phyloP scores from a whole-genome alignment of 75 land plant genomes.

The Cryptomeria japonica region DNA sequence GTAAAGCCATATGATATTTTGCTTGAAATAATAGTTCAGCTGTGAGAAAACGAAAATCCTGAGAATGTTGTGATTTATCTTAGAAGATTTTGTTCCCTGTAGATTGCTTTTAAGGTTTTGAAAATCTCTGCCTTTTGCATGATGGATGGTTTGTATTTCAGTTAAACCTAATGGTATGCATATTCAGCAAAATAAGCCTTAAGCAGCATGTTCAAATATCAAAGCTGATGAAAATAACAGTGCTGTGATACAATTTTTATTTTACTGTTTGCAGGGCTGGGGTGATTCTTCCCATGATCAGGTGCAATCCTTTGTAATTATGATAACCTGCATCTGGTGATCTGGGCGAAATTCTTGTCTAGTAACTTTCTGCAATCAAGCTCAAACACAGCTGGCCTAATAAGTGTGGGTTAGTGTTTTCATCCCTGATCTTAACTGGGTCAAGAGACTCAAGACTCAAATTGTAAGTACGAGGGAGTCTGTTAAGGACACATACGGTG shows the following conservation, averaged over 20 bases:
- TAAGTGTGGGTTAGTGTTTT: neutral
- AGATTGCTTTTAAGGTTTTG: neutral
- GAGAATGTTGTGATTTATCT: too few relatives aligned
- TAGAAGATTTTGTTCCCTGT: too few relatives aligned
- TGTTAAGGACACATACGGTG: neutral
- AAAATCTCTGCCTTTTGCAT: neutral
- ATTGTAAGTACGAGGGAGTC: neutral
- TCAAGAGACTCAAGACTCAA: neutral
- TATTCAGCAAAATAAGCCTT: neutral
- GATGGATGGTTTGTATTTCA: neutral
- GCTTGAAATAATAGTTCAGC: neutral
- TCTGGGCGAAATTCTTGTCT: neutral
- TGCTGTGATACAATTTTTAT: neutral
- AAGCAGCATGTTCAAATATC: neutral
- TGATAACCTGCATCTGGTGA: neutral
- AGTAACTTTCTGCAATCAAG: neutral
- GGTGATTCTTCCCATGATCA: neutral
- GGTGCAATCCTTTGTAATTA: neutral
- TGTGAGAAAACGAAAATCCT: neutral
- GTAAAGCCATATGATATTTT: neutral
- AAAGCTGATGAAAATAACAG: neutral
- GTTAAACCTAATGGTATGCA: neutral
- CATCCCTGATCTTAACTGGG: neutral
- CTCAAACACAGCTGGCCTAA: neutral
- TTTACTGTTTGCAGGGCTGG: neutral